Evolutionary conservation across 192 early-diverging fungal genomes (phyloP).

Genomic region (Coemansia sp.): DNA sequence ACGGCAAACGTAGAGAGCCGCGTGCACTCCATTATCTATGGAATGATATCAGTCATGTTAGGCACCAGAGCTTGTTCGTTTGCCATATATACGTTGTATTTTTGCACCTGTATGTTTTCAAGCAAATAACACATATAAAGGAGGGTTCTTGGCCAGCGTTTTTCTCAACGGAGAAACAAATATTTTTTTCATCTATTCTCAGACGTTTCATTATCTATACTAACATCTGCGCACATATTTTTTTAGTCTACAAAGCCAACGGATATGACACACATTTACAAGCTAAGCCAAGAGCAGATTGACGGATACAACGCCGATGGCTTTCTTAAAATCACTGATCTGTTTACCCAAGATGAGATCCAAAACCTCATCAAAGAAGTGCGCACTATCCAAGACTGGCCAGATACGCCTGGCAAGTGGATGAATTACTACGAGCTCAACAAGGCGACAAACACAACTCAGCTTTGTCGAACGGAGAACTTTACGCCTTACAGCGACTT

Average conservation of each 20-base stretch:
- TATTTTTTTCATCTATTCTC: neutral
- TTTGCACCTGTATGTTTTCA: neutral
- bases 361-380: slow-evolving; percentile 48
- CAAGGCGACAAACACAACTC: slow-evolving; percentile 42
- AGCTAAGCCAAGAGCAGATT: slow-evolving; percentile 55
- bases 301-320: slow-evolving; percentile 53
- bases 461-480: slow-evolving; percentile 64
- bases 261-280: slow-evolving; percentile 34
- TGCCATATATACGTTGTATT: neutral
- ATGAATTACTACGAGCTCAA: slow-evolving; percentile 68
- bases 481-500: slow-evolving; percentile 60
- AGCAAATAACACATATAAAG: neutral
- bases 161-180: neutral
- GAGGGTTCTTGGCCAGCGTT: neutral
- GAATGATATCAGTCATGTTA: neutral
- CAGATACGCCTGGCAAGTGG: slow-evolving; percentile 59
- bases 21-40: neutral
- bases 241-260: neutral
- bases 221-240: neutral
- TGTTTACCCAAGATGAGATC: slow-evolving; percentile 55
- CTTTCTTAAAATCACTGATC: slow-evolving; percentile 60
- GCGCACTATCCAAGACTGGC: slow-evolving; percentile 56
- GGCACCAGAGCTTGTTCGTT: neutral
- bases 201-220: neutral
- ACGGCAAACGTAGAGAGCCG: neutral